Conservation (phyloP, 2,329 filamentous ascomycete genomes). For the Trichoderma simmonsii region DNA sequence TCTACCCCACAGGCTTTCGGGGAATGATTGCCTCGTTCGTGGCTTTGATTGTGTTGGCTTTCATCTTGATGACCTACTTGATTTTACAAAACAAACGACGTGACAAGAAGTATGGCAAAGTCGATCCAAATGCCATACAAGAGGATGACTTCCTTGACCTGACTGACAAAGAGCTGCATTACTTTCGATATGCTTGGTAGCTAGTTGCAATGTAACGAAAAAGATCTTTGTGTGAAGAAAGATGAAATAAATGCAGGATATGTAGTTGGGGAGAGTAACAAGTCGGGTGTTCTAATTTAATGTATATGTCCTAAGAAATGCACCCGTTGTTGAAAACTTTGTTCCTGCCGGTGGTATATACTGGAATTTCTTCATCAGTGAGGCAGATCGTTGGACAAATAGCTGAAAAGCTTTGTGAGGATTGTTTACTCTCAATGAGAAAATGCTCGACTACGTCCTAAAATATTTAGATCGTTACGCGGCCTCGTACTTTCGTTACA, state of each 20-base stretch:
- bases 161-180: slow-evolving; percentile 8
- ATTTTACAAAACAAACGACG: background rate
- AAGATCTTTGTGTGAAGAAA: background rate
- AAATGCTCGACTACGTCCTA: background rate
- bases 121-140: background rate
- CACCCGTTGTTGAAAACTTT: background rate
- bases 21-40: background rate
- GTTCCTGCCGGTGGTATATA: background rate
- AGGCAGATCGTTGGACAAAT: background rate
- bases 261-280: background rate
- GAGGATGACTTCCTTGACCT: background rate
- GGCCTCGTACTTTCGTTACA: background rate
- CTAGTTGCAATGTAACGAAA: background rate
- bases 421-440: background rate
- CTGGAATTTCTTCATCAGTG: background rate
- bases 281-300: background rate
- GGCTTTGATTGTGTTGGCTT: background rate
- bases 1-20: background rate
- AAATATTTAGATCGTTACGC: background rate
- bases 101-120: background rate
- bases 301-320: background rate
- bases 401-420: background rate
- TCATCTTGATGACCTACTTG: background rate
- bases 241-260: background rate
- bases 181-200: slow-evolving; percentile 9